Evolutionary conservation across 345 rosid species (phyloP).

Genomic region (Anastatica hierochuntica): DNA sequence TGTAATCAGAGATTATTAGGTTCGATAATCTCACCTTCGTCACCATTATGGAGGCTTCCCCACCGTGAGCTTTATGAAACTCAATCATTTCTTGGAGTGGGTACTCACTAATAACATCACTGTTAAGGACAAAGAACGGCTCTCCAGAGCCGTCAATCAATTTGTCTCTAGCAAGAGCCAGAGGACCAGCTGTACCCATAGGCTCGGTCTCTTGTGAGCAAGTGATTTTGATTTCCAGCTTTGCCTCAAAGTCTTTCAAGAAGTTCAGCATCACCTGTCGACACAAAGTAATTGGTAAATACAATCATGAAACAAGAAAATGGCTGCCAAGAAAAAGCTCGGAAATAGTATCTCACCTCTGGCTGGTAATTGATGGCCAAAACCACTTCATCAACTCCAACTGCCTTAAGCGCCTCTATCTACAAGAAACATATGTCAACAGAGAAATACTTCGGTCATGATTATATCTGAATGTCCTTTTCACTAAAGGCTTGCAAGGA

Average conservation of each 20-base stretch:
- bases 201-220: constrained; percentile 99
- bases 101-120: constrained; percentile 98
- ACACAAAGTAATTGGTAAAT: not conserved
- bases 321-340: not conserved
- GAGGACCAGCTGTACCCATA: constrained; percentile 97
- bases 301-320: not conserved
- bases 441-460: not conserved
- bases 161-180: constrained; percentile 94
- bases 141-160: constrained; percentile 66
- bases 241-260: constrained; percentile 80
- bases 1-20: not conserved
- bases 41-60: constrained; percentile 99
- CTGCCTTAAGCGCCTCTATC: constrained; percentile 95
- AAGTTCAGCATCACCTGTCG: constrained; percentile 82
- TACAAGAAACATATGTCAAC: constrained; percentile 18
- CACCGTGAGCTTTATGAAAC: constrained; percentile 87
- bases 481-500: too few relatives aligned
- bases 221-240: constrained; percentile 81
- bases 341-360: constrained; percentile 39
- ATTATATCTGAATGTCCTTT: too few relatives aligned
- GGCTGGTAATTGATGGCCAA: constrained; percentile 98
- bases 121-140: constrained; percentile 96
- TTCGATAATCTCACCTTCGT: constrained; percentile 54
- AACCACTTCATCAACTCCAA: constrained; percentile 94
- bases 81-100: constrained; percentile 74